Percentiles rank a stretch among this genome's conserved stretches.
Evolutionary conservation across 208 protist genomes (phyloP).

Genomic region (Leishmania major): DNA sequence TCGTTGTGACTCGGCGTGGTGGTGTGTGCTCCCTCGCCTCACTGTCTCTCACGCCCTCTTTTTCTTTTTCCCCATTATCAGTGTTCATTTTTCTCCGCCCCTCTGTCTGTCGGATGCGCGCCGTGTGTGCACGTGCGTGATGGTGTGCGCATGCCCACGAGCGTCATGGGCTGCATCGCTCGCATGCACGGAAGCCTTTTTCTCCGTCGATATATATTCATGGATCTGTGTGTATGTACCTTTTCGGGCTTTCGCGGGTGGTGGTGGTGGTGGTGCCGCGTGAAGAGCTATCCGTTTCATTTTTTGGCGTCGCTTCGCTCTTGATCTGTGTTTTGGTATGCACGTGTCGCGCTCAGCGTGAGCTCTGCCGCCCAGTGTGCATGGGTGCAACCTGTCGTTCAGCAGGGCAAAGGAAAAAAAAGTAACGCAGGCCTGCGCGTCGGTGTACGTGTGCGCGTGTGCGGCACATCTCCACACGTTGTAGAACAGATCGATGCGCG

Average conservation of each 20-base stretch:
- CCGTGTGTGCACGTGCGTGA: neutral
- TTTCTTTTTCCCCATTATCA: too few relatives aligned
- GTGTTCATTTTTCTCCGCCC: too few relatives aligned
- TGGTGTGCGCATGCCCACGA: neutral
- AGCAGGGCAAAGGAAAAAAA: neutral
- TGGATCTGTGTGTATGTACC: neutral
- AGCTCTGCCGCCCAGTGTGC: neutral
- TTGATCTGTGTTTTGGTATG: neutral
- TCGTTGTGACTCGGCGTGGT: neutral
- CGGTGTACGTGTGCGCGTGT: neutral
- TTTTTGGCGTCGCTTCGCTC: too few relatives aligned
- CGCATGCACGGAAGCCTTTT: neutral
- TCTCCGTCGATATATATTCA: neutral
- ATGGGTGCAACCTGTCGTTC: too few relatives aligned
- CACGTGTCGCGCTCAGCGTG: neutral
- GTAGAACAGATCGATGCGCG: neutral
- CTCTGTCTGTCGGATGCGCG: neutral
- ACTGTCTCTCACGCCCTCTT: too few relatives aligned
- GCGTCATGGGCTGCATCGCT: neutral
- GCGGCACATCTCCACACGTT: neutral
- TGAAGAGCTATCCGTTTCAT: too few relatives aligned
- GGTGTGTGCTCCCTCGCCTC: neutral
- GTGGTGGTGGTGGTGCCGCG: too few relatives aligned
- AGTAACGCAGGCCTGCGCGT: neutral
- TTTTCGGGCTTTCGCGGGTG: neutral